A percentile compares a stretch with the other conserved stretches of the same genome.
These are phyloP conservation scores for Zea mays DNA, from an alignment of 176 grass and related monocot species.

Conservation along the genomic window Zm-B73-REFERENCE-NAM-5.0 NC_050096.1:40140001-40140500, in stretches of 20 bases:
- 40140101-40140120: too few species aligned
- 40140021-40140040: conserved; percentile 94
- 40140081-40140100: conserved; percentile 94
- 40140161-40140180: conserved; percentile 22
- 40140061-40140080: conserved; percentile 97
- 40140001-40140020: conserved; percentile 75
- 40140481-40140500: conserved; percentile 96
- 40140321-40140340: neutral
- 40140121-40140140: neutral
- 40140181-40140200: conserved; percentile 68
- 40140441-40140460: conserved; percentile 36
- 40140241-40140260: conserved; percentile 97
- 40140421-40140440: neutral
- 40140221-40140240: conserved; percentile 99
- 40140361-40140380: neutral
- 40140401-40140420: conserved; percentile 1
- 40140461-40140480: conserved; percentile 83
- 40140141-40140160: neutral
- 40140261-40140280: conserved; percentile 64
- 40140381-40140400: neutral
- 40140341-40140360: conserved; percentile 2
- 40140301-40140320: neutral
- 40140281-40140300: neutral
- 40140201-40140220: conserved; percentile 99
- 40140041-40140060: conserved; percentile 99